Base-by-base conservation (phyloP, 2,329 filamentous ascomycete genomes). In the Thelonectria rubi region DNA sequence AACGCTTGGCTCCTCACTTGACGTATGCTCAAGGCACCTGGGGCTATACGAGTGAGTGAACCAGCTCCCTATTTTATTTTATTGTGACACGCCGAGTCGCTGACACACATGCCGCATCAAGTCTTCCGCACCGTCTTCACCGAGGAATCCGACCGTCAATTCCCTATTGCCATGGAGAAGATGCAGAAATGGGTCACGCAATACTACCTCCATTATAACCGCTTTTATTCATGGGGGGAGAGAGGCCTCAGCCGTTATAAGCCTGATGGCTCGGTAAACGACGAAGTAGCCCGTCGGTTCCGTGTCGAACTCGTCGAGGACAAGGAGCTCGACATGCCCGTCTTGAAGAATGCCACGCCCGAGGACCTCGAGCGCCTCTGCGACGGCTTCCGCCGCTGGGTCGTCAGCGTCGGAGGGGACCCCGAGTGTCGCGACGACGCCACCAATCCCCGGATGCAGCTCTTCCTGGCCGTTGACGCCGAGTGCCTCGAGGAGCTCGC, bases 151-250 rank as follows among this genome's bases (percentile, higher is more conserved):
- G 50, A 43, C 15, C 21, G 21, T 9, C 15, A 43, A 17, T 53
- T 53, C 15, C n/a, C 39, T 10, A 53, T 53, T 45, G 50, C 50
- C n/a, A 53, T 53, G 50, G 50, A 45, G 50, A 55, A 48, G n/a
- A 20, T 48, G n/a, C 8, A 55, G 5, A 46, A 18, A 9, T 48
- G 42, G 26, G 9, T 30, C 42, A 48, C 43, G 21, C 43, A 48
- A 18, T 40, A 55, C 34, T 46, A 40, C 20, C 5, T 48, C 42
- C 42, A 55, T 26, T 17, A 24, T 2, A 40, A 48, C n/a, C 17
- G 32, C 20, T 55, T 40, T 17, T 8, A 11, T 34, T 11, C 3
- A 11, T 40, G 20, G 32, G 42, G 43, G 3, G 30, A 30, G 32
- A 55, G 15, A 40, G 39, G 26, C 17, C 11, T 34, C 8, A 26